phyloP scores from a whole-genome alignment of 2,329 filamentous ascomycete genomes.

The Sporothrix dimorphospora region DNA sequence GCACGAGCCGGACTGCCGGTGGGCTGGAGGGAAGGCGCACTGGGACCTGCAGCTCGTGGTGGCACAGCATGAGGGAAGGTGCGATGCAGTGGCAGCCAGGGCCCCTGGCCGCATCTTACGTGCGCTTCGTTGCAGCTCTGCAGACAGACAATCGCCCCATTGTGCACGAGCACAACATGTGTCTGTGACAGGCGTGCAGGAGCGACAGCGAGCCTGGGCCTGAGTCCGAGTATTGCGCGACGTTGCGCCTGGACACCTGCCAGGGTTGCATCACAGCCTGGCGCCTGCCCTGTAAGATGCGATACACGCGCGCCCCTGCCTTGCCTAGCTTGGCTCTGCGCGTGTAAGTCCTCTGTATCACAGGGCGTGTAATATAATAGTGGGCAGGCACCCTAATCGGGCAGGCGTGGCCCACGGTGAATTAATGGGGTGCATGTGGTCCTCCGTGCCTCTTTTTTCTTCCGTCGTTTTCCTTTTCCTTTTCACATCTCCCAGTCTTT shows the following conservation, averaged over 20 bases:
- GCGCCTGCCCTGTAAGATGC: constrained; percentile 1
- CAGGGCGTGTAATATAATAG: background rate
- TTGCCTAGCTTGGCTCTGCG: background rate
- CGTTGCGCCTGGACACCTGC: constrained; percentile 1
- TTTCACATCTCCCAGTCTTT: background rate
- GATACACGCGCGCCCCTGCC: constrained; percentile 16
- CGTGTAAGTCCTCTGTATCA: constrained; percentile 12
- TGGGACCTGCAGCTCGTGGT: background rate
- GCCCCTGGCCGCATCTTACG: constrained; percentile 13
- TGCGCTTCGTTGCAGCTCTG: constrained; percentile 7
- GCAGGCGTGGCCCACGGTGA: constrained; percentile 3
- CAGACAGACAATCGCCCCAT: constrained; percentile 4
- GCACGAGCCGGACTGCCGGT: constrained; percentile 27
- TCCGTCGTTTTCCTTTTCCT: background rate
- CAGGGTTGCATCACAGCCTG: constrained; percentile 23
- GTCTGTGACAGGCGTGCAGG: background rate
- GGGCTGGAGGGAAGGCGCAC: background rate
- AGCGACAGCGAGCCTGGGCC: background rate
- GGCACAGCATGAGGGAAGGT: constrained; percentile 10
- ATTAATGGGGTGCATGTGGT: background rate
- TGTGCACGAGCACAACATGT: constrained; percentile 8
- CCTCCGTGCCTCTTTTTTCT: background rate
- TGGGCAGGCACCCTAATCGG: background rate
- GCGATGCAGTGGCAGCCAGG: background rate
- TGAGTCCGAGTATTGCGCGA: constrained; percentile 3